Evolutionary conservation across 441 rosid species (phyloP).

Genomic region (Eutrema salsugineum): DNA sequence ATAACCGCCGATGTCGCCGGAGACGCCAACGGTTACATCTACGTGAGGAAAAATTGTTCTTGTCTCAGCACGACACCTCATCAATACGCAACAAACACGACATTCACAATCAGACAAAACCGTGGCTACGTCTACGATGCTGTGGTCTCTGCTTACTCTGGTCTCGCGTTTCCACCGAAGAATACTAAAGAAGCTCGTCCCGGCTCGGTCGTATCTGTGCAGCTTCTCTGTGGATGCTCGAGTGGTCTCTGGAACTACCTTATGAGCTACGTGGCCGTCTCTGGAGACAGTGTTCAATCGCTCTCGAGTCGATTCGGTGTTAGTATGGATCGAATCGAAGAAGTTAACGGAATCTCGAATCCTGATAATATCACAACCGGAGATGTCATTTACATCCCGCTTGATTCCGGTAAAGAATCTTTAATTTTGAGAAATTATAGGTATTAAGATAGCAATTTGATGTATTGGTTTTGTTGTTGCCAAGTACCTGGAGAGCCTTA

Average conservation of each 20-base stretch:
- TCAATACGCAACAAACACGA: conserved; percentile 69
- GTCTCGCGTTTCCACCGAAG: conserved; percentile 70
- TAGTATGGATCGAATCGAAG: conserved; percentile 87
- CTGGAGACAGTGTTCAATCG: conserved; percentile 79
- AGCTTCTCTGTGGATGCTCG: conserved; percentile 94
- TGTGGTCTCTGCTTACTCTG: conserved; percentile 69
- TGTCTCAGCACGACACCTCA: conserved; percentile 53
- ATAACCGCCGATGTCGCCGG: conserved; percentile 52
- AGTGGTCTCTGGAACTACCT: conserved; percentile 96
- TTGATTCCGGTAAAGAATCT: conserved; percentile 69
- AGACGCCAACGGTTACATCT: conserved; percentile 57
- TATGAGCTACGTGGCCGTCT: conserved; percentile 83
- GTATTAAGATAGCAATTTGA: not conserved
- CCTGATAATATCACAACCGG: conserved; percentile 87
- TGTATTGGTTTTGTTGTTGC: conserved; percentile 11
- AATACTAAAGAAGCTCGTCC: conserved; percentile 46
- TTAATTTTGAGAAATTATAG: not conserved
- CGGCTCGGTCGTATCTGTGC: conserved; percentile 75
- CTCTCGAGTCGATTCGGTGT: conserved; percentile 90
- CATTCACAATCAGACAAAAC: conserved; percentile 74
- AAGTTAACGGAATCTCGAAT: conserved; percentile 65
- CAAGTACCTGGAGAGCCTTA: conserved; percentile 90
- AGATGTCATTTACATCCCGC: conserved; percentile 70
- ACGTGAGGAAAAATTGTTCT: conserved; percentile 85
- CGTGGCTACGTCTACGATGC: conserved; percentile 58